Evolutionary conservation across 495 filamentous ascomycete species (phyloP).

Genomic region (Talaromyces wortmannii): DNA sequence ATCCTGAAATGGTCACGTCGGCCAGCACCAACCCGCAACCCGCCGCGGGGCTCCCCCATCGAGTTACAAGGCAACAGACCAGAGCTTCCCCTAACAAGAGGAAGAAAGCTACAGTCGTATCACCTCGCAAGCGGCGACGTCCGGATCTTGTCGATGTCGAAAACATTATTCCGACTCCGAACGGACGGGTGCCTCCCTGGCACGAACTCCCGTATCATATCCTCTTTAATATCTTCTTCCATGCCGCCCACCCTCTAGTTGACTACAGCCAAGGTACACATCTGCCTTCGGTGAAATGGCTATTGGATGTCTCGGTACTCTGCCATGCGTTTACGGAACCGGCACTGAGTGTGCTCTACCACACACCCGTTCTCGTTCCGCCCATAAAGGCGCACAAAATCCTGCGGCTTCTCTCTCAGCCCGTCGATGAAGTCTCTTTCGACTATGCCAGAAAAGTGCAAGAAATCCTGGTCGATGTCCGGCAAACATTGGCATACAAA

Average conservation of each 20-base stretch:
- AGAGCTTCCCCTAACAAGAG: conserved; percentile 11
- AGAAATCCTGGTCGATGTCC: conserved; percentile 60
- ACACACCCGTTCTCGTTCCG: conserved; percentile 55
- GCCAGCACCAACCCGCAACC: not conserved
- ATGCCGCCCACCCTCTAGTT: conserved; percentile 55
- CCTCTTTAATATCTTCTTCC: conserved; percentile 60
- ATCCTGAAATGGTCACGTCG: conserved; percentile 4
- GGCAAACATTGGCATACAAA: conserved; percentile 32
- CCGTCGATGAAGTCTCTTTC: conserved; percentile 28
- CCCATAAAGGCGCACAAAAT: conserved; percentile 42
- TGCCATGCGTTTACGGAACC: conserved; percentile 67
- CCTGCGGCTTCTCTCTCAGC: conserved; percentile 36
- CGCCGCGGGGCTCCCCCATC: not conserved
- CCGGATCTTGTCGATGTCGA: conserved; percentile 2
- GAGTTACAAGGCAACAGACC: conserved; percentile 7
- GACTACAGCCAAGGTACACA: conserved; percentile 31
- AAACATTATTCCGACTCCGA: conserved; percentile 10
- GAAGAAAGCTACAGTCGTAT: conserved; percentile 13
- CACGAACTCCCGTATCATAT: conserved; percentile 64
- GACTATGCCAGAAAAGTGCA: conserved; percentile 64
- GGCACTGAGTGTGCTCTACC: conserved; percentile 67
- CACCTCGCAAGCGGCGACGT: conserved; percentile 23
- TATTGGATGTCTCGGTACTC: conserved; percentile 50
- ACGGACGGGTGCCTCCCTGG: conserved; percentile 58
- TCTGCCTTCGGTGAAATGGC: conserved; percentile 47